Evolutionary conservation across 116 monocot species (phyloP).

Genomic region (Cymodocea nodosa): DNA sequence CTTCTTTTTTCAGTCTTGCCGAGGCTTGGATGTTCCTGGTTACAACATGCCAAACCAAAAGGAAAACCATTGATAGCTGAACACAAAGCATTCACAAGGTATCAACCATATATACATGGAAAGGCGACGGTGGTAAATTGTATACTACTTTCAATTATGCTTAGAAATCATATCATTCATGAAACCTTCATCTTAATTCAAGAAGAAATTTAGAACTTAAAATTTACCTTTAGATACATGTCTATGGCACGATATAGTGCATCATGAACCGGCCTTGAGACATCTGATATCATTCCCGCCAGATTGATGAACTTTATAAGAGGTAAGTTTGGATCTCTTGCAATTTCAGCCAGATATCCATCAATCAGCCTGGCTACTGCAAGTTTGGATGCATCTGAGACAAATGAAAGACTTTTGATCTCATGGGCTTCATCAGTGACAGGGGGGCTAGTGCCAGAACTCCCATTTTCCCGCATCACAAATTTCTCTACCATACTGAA

Average conservation of each 20-base stretch:
- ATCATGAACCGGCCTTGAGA: slow-evolving; percentile 71
- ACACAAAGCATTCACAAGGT: too few species aligned
- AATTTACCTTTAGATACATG: slow-evolving; percentile 66
- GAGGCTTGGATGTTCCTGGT: slow-evolving; percentile 67
- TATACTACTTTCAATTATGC: too few species aligned
- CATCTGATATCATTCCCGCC: slow-evolving; percentile 45
- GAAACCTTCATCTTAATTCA: not conserved
- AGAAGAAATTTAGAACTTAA: not conserved
- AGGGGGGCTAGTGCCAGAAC: slow-evolving; percentile 1
- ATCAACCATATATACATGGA: too few species aligned
- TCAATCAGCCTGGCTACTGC: slow-evolving; percentile 63
- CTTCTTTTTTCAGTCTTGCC: slow-evolving; percentile 73
- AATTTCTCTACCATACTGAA: slow-evolving; percentile 67
- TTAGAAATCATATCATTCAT: too few species aligned
- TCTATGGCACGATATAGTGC: slow-evolving; percentile 84
- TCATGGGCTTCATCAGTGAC: slow-evolving; percentile 16
- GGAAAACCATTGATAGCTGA: too few species aligned
- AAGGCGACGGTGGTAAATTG: too few species aligned
- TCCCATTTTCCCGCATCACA: slow-evolving; percentile 29
- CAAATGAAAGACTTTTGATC: slow-evolving; percentile 8
- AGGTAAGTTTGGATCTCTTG: slow-evolving; percentile 52
- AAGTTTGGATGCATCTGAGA: slow-evolving; percentile 26
- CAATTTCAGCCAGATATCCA: slow-evolving; percentile 67
- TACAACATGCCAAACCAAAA: not conserved
- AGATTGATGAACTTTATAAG: slow-evolving; percentile 61